Conservation (phyloP, 2,329 filamentous ascomycete genomes). For the Conoideocrella luteorostrata region DNA sequence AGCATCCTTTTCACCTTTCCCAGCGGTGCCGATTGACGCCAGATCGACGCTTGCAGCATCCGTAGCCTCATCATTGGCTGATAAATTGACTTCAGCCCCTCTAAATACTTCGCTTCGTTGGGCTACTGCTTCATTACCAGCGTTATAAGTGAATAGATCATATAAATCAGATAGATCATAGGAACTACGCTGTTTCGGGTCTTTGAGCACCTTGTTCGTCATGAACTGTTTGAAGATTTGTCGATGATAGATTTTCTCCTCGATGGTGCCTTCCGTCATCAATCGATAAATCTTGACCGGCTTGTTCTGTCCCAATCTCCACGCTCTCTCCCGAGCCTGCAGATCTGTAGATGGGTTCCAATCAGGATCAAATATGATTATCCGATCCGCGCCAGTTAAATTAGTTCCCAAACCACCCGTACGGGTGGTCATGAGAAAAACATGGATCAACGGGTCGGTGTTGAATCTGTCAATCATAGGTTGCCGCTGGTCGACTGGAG, state of each 20-base stretch:
- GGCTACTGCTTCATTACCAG: slow-evolving; percentile 52
- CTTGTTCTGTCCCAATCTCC: slow-evolving; percentile 89
- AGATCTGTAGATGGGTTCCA: slow-evolving; percentile 98
- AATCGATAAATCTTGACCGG: slow-evolving; percentile 94
- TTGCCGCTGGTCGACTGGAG: slow-evolving; percentile 82
- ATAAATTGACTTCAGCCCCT: slow-evolving; percentile 63
- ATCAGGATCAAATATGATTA: slow-evolving; percentile 97
- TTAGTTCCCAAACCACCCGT: slow-evolving; percentile 93
- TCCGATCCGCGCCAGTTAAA: slow-evolving; percentile 85
- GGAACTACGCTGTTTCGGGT: slow-evolving; percentile 86
- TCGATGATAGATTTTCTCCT: slow-evolving; percentile 98
- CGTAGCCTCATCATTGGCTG: slow-evolving; percentile 6
- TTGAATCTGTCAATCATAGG: slow-evolving; percentile 91
- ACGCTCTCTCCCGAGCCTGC: slow-evolving; percentile 90
- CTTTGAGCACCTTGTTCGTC: slow-evolving; percentile 90
- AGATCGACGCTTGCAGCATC: slow-evolving; percentile 5
- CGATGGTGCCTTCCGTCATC: slow-evolving; percentile 97
- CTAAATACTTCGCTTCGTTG: slow-evolving; percentile 84
- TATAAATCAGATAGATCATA: slow-evolving; percentile 88
- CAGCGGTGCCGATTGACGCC: slow-evolving; percentile 10
- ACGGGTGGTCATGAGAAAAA: slow-evolving; percentile 92
- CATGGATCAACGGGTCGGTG: slow-evolving; percentile 66
- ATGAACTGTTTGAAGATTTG: slow-evolving; percentile 99
- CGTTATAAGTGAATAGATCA: slow-evolving; percentile 69
- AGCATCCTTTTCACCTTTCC: slow-evolving; percentile 16